Base-by-base conservation (phyloP, 176 grass and related monocot genomes). In the Sorghum bicolor region DNA sequence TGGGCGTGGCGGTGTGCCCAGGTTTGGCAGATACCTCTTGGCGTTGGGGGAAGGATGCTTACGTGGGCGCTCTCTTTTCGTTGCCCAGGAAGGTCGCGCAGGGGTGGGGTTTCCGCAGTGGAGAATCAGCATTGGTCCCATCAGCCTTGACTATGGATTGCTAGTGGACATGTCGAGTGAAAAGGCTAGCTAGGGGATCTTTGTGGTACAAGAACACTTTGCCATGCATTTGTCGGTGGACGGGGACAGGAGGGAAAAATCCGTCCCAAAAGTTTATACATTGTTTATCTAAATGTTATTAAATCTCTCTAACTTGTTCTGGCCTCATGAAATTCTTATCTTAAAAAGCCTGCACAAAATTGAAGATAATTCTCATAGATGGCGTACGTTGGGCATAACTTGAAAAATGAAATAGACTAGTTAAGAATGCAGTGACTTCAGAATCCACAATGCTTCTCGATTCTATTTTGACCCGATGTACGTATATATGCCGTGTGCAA, bases 81-180 rank as follows among this genome's bases (percentile, higher is more conserved):
- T 20, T 47, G 44, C 8, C 13, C 44, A 80, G 62, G 77, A 80
- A 50, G 41, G 10, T 50, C 10, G 17, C 40, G 11, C 77, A 66
- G 77, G 40, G 39, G 61, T 67, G 77, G 40, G 39, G 61, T 67
- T 25, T 40, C 77, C 26, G 61, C 25, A 64, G 78, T 80, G 78
- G 78, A 80, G 78, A 80, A 80, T 68, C 78, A 16, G 5, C 78
- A 17, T 33, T 24, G 64, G 22, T 52, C 12, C 43, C 31, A 68
- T 80, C 78, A 80, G 16, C 44, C 78, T 80, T 80, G 63, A 52
- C 78, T 80, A 68, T 2, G 19, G 64, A 68, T 53, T 32, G 65
- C 41, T n/a, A 44, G 29, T 50, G 41, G 77, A 74, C 16, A 30
- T 29, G 28, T 30, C 8, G 25, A 79, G 62, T 14, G 62, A 2